Evolutionary conservation across 805 yeast genomes (phyloP).

Genomic region (Sporopachydermia lactativora): DNA sequence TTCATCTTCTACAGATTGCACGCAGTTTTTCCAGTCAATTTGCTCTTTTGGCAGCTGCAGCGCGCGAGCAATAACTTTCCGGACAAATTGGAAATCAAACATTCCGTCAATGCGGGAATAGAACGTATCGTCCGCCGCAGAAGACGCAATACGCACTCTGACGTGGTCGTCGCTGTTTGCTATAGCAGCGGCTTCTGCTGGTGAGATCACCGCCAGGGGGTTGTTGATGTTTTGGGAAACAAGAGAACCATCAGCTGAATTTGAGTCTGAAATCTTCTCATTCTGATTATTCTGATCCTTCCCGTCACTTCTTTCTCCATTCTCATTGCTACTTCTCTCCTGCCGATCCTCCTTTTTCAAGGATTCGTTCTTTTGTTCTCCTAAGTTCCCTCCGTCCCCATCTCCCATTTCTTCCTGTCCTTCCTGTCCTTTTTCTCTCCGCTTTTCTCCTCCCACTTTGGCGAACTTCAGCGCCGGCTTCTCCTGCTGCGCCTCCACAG

Average conservation of each 20-base stretch:
- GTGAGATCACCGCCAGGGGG: background rate
- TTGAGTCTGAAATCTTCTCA: too few relatives aligned
- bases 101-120: conserved; percentile 16
- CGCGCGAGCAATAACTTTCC: conserved; percentile 59
- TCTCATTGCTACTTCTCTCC: too few relatives aligned
- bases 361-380: too few relatives aligned
- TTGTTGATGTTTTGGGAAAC: too few relatives aligned
- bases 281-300: too few relatives aligned
- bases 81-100: conserved; percentile 72
- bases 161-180: background rate
- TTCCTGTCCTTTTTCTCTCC: background rate
- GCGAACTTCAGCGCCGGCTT: background rate
- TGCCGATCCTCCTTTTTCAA: too few relatives aligned
- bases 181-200: background rate
- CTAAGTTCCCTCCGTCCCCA: too few relatives aligned
- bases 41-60: conserved; percentile 43
- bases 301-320: too few relatives aligned
- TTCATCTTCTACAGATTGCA: conserved; percentile 51
- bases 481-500: conserved; percentile 18
- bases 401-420: background rate
- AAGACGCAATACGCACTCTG: too few relatives aligned
- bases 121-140: conserved; percentile 4
- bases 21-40: conserved; percentile 65
- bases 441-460: too few relatives aligned
- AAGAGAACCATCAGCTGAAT: too few relatives aligned